Evolutionary conservation across 805 yeast genomes (phyloP), one percentile per base, ranked within the genome.

Genomic region (Torulaspora microellipsoides): DNA sequence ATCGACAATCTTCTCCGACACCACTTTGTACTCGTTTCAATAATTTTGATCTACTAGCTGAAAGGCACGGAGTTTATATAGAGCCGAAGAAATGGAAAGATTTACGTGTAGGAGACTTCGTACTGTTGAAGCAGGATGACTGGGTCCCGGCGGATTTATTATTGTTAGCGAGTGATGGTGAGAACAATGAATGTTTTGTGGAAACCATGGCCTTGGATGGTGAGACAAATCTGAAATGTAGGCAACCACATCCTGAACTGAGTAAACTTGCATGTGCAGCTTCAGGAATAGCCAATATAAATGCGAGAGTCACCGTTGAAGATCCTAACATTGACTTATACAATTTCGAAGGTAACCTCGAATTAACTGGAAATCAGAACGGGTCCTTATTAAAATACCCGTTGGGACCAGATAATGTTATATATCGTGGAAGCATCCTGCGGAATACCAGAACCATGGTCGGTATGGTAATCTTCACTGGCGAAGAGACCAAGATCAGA

Each of bases 141-240:
- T 85, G 95, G 85, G 76, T 91, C 5, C 99, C 99, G 0, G 96
- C 97, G 0, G 99, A 93, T 67, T 58, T 93, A 2, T 60, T 93
- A 2, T 55, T 93, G 2, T 59, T 93, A 33, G 76, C 90, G 1
- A 78, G 88, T 2, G 76, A 76, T 39, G 81, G 80, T 3, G 63
- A 65, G 31, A 78, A 80, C 31, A 76, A 75, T 49, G 89, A 83
- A 31, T 77, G 81, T 45, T 86, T 78, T 51, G 80, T 90, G 14
- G 99, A 93, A 63, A 93, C 99, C 1, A 89, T 91, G 91, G 99
- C 96, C 1, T 71, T 93, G 38, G 99, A 93, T 65, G 99, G 99
- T 39, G 99, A 93, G 64, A 93, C 98, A 0, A 91, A 89, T 59
- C 70, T 93, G 48, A 93, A 93, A 62, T 73, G 85, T 7, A 81